Evolutionary conservation across 345 rosid species (phyloP).

Genomic region (Rhodomyrtus tomentosa): DNA sequence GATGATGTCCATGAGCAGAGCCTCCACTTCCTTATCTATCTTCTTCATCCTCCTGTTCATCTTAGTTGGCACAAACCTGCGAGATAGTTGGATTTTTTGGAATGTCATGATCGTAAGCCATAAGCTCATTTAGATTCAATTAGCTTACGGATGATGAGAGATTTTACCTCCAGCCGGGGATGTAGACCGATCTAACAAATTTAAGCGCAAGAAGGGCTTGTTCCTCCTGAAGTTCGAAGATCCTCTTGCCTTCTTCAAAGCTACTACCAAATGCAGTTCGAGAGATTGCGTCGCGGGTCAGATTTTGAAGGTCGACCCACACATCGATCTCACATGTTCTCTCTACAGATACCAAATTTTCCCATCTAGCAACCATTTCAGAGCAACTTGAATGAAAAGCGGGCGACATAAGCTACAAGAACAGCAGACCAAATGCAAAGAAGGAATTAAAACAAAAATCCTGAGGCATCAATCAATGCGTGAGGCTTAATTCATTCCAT

Average conservation of each 20-base stretch:
- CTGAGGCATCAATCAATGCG: conserved; percentile 8
- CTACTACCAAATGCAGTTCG: conserved; percentile 33
- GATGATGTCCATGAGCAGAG: conserved; percentile 26
- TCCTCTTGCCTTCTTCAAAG: conserved; percentile 24
- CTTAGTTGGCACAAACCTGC: conserved; percentile 37
- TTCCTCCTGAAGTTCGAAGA: conserved; percentile 19
- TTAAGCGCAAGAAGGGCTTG: neutral
- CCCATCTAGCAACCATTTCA: conserved; percentile 17
- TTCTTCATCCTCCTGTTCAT: conserved; percentile 26
- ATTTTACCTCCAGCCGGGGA: conserved; percentile 2
- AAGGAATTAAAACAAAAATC: neutral
- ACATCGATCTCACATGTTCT: conserved; percentile 20
- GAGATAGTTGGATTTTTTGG: neutral
- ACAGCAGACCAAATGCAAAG: neutral
- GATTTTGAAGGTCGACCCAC: conserved; percentile 19
- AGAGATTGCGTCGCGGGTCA: conserved; percentile 30
- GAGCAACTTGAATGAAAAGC: conserved; percentile 15
- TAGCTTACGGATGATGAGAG: neutral
- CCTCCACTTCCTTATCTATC: conserved; percentile 16
- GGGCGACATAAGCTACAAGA: conserved; percentile 8
- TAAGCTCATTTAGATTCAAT: neutral
- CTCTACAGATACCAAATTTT: conserved; percentile 4
- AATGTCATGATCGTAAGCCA: neutral
- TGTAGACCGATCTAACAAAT: neutral
- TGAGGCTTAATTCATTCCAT: neutral